Percentiles rank a stretch among this genome's conserved stretches.
These are phyloP conservation scores for Phytophthora rubi DNA, from an alignment of 352 stramenopile genomes.

Conservation along the genomic window DNA sequence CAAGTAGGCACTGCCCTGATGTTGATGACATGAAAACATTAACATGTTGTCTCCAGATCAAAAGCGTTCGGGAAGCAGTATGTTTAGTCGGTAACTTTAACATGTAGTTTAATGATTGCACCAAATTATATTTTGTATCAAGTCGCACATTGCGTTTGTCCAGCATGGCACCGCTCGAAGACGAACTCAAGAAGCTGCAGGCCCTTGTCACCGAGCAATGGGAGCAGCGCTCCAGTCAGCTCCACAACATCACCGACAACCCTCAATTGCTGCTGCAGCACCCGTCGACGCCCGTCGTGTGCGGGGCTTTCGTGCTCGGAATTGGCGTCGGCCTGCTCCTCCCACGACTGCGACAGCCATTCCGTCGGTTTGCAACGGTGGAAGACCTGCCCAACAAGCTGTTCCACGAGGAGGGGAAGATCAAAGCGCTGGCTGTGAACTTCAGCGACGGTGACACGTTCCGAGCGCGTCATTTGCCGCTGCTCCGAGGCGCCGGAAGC, in stretches of 20 bases:
- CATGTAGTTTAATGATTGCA: no score
- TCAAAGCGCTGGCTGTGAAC: slow-evolving; percentile 60
- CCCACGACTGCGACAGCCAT: slow-evolving; percentile 62
- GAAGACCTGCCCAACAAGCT: slow-evolving; percentile 78
- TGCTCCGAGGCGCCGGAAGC: slow-evolving; percentile 45
- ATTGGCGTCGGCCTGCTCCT: slow-evolving; percentile 66
- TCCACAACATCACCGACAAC: slow-evolving; percentile 18
- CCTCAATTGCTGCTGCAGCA: slow-evolving; percentile 40
- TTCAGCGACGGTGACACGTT: slow-evolving; percentile 89
- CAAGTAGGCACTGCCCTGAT: no score
- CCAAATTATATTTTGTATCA: background rate
- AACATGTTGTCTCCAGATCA: no score
- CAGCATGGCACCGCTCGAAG: slow-evolving; percentile 12
- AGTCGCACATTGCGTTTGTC: slow-evolving; percentile 17
- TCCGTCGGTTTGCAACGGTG: slow-evolving; percentile 77
- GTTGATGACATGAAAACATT: no score
- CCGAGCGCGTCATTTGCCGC: slow-evolving; percentile 69
- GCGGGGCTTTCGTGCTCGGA: slow-evolving; percentile 60
- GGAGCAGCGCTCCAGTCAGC: slow-evolving; percentile 19
- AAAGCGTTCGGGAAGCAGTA: no score
- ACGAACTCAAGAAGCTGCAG: slow-evolving; percentile 33
- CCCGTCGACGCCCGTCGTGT: slow-evolving; percentile 45
- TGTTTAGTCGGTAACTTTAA: no score
- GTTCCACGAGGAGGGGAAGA: slow-evolving; percentile 67
- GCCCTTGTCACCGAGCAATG: slow-evolving; percentile 8